Percentiles rank a stretch among this genome's conserved stretches.
phyloP scores from a whole-genome alignment of 768 basidiomycete genomes.

The Termitomyces sp. region DNA sequence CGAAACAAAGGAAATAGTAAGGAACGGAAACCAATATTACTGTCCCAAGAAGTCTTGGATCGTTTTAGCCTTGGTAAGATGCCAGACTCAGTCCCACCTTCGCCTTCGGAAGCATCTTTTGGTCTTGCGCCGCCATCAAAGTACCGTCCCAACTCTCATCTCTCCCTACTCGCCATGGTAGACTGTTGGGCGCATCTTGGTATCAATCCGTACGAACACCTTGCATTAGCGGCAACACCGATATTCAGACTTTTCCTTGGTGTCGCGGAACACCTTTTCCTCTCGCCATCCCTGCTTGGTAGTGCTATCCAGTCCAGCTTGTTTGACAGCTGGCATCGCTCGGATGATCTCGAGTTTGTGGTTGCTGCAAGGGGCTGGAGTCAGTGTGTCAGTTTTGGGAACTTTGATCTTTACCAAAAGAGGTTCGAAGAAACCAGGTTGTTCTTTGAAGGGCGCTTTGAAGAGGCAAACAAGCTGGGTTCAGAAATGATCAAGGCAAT shows the following conservation, averaged over 20 bases:
- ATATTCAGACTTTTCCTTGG: conserved; percentile 96
- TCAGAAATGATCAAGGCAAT: conserved; percentile 89
- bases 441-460: conserved; percentile 87
- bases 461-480: conserved; percentile 76
- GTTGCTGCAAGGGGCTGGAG: conserved; percentile 94
- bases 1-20: conserved; percentile 19
- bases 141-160: conserved; percentile 77
- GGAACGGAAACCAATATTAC: conserved; percentile 59
- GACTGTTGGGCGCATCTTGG: conserved; percentile 91
- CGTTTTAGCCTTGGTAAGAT: conserved; percentile 74
- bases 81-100: conserved; percentile 8
- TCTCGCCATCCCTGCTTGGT: conserved; percentile 55
- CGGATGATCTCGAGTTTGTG: conserved; percentile 92
- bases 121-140: conserved; percentile 32
- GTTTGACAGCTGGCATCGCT: conserved; percentile 70
- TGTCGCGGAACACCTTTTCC: conserved; percentile 93
- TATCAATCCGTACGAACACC: conserved; percentile 87
- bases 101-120: conserved; percentile 40
- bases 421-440: conserved; percentile 73
- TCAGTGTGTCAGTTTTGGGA: conserved; percentile 89
- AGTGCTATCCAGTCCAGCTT: conserved; percentile 71
- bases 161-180: conserved; percentile 95
- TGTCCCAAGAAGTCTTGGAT: conserved; percentile 82
- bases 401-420: conserved; percentile 80
- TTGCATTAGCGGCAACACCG: conserved; percentile 91